Conservation (phyloP, 306 rosid genomes). For the Betula pendula region DNA sequence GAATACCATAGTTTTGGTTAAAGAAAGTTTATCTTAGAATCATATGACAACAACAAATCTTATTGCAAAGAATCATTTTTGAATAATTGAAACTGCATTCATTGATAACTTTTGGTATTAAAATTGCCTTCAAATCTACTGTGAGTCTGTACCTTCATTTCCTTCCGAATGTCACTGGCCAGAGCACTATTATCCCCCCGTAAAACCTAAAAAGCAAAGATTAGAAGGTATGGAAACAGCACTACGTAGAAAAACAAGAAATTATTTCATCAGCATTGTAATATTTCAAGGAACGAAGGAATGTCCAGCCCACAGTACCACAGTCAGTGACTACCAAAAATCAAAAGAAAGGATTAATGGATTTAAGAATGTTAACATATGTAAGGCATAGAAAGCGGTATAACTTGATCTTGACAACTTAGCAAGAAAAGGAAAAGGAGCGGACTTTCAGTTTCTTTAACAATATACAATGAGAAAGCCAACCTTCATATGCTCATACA, state of each 20-base stretch:
- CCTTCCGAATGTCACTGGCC: conserved; percentile 98
- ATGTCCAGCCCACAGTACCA: not conserved
- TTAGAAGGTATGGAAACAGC: not conserved
- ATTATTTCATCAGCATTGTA: not conserved
- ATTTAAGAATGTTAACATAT: not conserved
- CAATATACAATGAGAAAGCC: not conserved
- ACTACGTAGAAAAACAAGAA: not conserved
- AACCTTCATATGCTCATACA: not conserved
- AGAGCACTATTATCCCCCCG: conserved; percentile 95
- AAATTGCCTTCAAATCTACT: conserved; percentile 14
- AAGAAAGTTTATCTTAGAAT: not conserved
- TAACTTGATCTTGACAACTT: not conserved
- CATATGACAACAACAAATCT: not conserved
- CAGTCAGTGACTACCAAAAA: not conserved
- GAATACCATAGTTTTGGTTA: not conserved
- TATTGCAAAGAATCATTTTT: not conserved
- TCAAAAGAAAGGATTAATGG: not conserved
- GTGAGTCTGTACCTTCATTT: conserved; percentile 76
- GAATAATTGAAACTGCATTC: conserved; percentile 15
- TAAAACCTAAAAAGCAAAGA: conserved; percentile 63
- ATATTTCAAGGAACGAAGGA: not conserved
- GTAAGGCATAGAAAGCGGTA: not conserved
- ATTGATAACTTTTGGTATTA: conserved; percentile 6
- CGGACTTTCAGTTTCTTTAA: not conserved
- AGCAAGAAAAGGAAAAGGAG: not conserved